These are phyloP conservation scores for Amborella trichopoda DNA, from an alignment of 164 flowering plant genomes.

Conservation along the genomic window DNA sequence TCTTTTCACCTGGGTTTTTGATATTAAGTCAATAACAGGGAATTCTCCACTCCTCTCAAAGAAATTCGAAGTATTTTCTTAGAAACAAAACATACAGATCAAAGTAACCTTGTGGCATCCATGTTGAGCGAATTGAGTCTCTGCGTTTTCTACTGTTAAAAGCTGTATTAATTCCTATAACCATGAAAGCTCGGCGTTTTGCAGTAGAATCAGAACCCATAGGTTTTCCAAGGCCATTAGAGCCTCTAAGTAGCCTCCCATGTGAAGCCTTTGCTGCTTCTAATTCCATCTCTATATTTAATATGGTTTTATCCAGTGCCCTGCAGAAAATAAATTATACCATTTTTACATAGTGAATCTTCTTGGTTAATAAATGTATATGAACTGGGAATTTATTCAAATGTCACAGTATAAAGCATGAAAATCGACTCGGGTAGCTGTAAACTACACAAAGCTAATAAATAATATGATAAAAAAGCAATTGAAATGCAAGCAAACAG, in stretches of 20 bases:
- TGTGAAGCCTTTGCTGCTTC: slow-evolving; percentile 92
- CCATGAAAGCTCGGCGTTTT: slow-evolving; percentile 75
- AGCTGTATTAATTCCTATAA: slow-evolving; percentile 88
- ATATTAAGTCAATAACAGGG: background rate
- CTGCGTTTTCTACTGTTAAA: slow-evolving; percentile 95
- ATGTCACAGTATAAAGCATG: too few species aligned
- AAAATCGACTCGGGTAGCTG: too few species aligned
- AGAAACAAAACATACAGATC: slow-evolving; percentile 1
- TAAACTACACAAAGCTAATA: too few species aligned
- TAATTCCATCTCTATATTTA: slow-evolving; percentile 90
- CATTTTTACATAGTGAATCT: too few species aligned
- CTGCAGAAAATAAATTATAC: slow-evolving; percentile 52
- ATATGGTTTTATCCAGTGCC: slow-evolving; percentile 79
- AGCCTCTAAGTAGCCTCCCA: slow-evolving; percentile 66
- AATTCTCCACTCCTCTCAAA: too few species aligned
- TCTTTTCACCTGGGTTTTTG: slow-evolving; percentile 42
- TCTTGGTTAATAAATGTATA: too few species aligned
- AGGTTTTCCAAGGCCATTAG: slow-evolving; percentile 48
- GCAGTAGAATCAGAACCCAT: slow-evolving; percentile 23
- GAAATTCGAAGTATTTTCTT: background rate
- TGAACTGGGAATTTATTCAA: too few species aligned
- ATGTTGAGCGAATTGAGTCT: slow-evolving; percentile 94
- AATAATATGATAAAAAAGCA: too few species aligned
- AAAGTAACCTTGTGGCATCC: slow-evolving; percentile 88
- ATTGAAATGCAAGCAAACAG: too few species aligned